phyloP scores from a whole-genome alignment of 2,329 filamentous ascomycete species.

The Botrytis pseudocinerea region DNA sequence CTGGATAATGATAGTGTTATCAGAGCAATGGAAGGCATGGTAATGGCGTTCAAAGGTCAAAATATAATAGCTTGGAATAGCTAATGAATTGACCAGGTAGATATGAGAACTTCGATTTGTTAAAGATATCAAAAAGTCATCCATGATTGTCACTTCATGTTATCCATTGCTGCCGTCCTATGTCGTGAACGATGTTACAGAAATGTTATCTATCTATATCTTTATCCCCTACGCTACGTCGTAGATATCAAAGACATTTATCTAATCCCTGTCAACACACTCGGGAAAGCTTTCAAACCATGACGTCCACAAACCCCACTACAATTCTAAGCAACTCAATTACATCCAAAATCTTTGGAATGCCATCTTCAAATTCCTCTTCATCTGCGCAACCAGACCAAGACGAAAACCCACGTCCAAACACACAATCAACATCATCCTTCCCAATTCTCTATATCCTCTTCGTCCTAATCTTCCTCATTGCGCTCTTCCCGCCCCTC shows the following conservation, averaged over 20 bases:
- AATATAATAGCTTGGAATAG: conserved; percentile 27
- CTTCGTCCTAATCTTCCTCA: conserved; percentile 50
- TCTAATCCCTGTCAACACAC: conserved; percentile 4
- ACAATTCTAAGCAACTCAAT: conserved; percentile 20
- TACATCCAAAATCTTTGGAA: conserved; percentile 20
- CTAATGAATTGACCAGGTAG: conserved; percentile 17
- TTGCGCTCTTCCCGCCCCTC: conserved; percentile 53
- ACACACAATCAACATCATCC: conserved; percentile 31
- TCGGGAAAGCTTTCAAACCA: conserved; percentile 1
- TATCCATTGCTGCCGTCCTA: not conserved
- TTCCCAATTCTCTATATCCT: conserved; percentile 43
- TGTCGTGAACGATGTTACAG: not conserved
- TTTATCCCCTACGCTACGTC: not conserved
- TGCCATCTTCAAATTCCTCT: conserved; percentile 30
- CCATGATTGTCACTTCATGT: not conserved
- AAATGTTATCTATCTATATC: not conserved
- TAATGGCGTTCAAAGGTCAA: conserved; percentile 32
- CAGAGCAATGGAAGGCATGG: conserved; percentile 10
- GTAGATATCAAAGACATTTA: not conserved
- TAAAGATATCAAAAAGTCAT: not conserved
- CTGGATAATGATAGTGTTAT: not conserved
- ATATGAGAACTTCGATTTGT: not conserved
- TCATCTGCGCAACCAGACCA: conserved; percentile 14
- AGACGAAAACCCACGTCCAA: conserved; percentile 25
- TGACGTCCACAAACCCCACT: conserved; percentile 22